Percentiles rank a stretch among this genome's conserved stretches.
Conservation (phyloP, 2,329 filamentous ascomycete species). For the Nannizziopsis barbatae region DNA sequence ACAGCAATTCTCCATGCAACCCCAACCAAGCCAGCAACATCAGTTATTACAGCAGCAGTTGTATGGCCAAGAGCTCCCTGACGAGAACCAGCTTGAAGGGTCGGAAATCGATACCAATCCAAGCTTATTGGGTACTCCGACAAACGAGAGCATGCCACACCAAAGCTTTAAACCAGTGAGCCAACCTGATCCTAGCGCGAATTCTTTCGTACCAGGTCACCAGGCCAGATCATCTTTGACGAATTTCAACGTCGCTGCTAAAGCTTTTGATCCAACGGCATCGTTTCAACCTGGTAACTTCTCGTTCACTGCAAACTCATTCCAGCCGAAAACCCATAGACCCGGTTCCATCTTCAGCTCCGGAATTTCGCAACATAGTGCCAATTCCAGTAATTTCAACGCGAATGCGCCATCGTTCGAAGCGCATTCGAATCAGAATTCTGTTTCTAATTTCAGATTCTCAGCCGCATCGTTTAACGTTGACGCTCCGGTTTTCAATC, state of each 20-base stretch:
- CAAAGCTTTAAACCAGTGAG: background rate
- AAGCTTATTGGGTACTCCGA: slow-evolving; percentile 51
- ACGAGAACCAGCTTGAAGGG: slow-evolving; percentile 38
- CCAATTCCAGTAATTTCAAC: slow-evolving; percentile 48
- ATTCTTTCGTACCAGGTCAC: slow-evolving; percentile 43
- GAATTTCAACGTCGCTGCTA: slow-evolving; percentile 77
- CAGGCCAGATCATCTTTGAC: slow-evolving; percentile 59
- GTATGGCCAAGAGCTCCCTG: slow-evolving; percentile 24
- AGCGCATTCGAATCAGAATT: slow-evolving; percentile 33
- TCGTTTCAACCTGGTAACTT: slow-evolving; percentile 39
- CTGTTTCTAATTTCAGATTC: slow-evolving; percentile 48
- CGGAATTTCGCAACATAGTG: slow-evolving; percentile 21
- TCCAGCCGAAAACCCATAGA: slow-evolving; percentile 29
- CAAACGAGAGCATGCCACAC: slow-evolving; percentile 7
- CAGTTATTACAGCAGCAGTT: slow-evolving; percentile 27
- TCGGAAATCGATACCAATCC: slow-evolving; percentile 64
- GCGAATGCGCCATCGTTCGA: slow-evolving; percentile 60
- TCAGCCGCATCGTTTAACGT: slow-evolving; percentile 60
- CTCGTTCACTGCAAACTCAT: slow-evolving; percentile 34
- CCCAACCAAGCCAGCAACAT: slow-evolving; percentile 15
- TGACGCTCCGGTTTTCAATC: slow-evolving; percentile 66
- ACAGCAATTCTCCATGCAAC: slow-evolving; percentile 9
- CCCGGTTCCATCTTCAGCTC: slow-evolving; percentile 25
- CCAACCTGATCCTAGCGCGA: slow-evolving; percentile 16
- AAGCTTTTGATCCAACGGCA: slow-evolving; percentile 60